Evolutionary conservation across 108 stramenopile species (phyloP), one percentile per base, ranked within the genome.

Genomic region (Tribonema minus): DNA sequence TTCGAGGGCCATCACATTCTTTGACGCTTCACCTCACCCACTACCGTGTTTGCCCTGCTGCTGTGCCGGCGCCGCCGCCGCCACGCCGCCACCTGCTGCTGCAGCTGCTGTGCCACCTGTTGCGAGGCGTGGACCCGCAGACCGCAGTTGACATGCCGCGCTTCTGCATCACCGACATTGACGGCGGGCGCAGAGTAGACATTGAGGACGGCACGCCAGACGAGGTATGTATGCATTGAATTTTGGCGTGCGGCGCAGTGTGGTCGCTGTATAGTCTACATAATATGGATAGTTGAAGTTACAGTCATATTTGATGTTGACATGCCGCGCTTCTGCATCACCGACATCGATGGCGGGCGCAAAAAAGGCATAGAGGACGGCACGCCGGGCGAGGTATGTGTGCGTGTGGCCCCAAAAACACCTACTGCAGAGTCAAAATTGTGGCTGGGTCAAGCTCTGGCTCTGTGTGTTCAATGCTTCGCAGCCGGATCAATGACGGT

Each of bases 271-370:
- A n/a, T n/a, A 35, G 31, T 29, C 15, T 29, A 27, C 2, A 61
- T 3, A 60, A 1, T 12, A 1, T 30, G 9, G 29, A 30, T 9
- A 29, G 12, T 4, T 1, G 0, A 1, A 30, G 23, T 6, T 1
- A 29, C 27, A 6, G 1, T 60, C 5, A 3, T 2, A 59, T 27
- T 27, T 3, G 23, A 25, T 2, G 82, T 96, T 33, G 98, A 97
- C 84, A 77, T 89, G 64, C 95, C 96, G 5, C 89, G 95, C 23
- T 97, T 96, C 72, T 96, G 94, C 84, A 93, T 98, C 12, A 67
- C 71, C 9, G 92, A 90, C 67, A 94, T 93, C 33, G 90, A 88
- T 28, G 89, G 86, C 38, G 64, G 88, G 46, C 92, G 94, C 0
- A 71, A 68, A 2, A 91, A 91, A 0, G 63, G 65, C 15, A 30